phyloP scores from a whole-genome alignment of 805 yeast species.

The Yamadazyma akitaensis region DNA sequence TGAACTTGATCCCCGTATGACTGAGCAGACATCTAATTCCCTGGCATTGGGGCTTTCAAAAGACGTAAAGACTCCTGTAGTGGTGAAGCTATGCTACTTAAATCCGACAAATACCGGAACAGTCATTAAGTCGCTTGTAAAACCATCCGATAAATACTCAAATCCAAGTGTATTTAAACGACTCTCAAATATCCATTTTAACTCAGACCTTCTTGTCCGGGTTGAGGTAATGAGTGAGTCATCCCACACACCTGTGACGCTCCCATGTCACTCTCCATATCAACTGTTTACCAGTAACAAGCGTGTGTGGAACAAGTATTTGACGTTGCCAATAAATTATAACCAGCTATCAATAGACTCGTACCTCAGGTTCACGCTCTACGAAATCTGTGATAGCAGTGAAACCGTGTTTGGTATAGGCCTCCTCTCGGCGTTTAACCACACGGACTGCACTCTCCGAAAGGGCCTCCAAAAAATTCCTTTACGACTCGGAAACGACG shows the following conservation, averaged over 20 bases:
- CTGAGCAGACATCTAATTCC: conserved; percentile 16
- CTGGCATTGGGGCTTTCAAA: conserved; percentile 39
- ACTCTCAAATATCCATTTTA: conserved; percentile 26
- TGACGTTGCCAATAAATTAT: conserved; percentile 67
- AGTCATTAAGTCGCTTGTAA: conserved; percentile 14
- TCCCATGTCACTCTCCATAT: conserved; percentile 36
- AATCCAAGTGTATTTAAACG: conserved; percentile 33
- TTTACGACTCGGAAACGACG: conserved; percentile 10
- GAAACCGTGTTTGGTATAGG: conserved; percentile 59
- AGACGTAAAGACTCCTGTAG: conserved; percentile 31
- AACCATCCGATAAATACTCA: conserved; percentile 32
- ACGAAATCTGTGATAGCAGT: conserved; percentile 62
- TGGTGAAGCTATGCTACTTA: conserved; percentile 31
- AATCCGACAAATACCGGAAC: conserved; percentile 14
- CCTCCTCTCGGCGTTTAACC: conserved; percentile 56
- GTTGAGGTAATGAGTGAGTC: conserved; percentile 31
- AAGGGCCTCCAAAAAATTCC: conserved; percentile 64
- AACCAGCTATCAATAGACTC: conserved; percentile 67
- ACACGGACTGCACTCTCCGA: conserved; percentile 51
- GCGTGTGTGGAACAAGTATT: conserved; percentile 69
- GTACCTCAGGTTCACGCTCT: conserved; percentile 56
- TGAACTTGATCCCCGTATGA: neutral
- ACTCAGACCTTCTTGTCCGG: conserved; percentile 35
- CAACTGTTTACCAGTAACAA: conserved; percentile 29
- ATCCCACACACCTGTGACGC: conserved; percentile 24